These are phyloP conservation scores for Colletotrichum chlorophyti DNA, from an alignment of 2,329 filamentous ascomycete species.

Conservation along the genomic window DNA sequence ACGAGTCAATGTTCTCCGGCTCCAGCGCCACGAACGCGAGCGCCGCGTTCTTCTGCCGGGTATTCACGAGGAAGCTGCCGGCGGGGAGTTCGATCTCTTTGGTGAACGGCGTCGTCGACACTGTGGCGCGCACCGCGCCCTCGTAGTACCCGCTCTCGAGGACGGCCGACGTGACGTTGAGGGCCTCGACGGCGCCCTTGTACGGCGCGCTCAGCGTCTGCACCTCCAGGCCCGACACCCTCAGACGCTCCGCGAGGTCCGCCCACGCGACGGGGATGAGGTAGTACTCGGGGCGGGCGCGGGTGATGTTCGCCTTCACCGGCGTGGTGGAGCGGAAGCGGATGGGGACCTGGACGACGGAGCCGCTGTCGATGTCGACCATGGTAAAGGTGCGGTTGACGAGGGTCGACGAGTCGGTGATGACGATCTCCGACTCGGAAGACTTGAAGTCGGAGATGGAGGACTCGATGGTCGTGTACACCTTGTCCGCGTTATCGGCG, in stretches of 20 bases:
- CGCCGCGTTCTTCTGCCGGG: conserved; percentile 40
- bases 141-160: conserved; percentile 37
- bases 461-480: conserved; percentile 35
- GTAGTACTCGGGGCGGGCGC: conserved; percentile 37
- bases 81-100: conserved; percentile 33
- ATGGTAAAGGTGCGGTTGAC: conserved; percentile 33
- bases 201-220: conserved; percentile 33
- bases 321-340: conserved; percentile 38
- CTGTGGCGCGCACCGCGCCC: conserved; percentile 34
- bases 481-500: conserved; percentile 37
- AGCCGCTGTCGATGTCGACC: conserved; percentile 36
- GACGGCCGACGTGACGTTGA: conserved; percentile 33
- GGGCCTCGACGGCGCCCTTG: conserved; percentile 36
- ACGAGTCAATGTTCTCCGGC: conserved; percentile 43
- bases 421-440: conserved; percentile 34
- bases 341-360: conserved; percentile 36
- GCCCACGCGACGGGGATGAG: conserved; percentile 38
- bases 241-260: conserved; percentile 36
- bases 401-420: conserved; percentile 35
- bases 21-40: conserved; percentile 38
- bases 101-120: conserved; percentile 30
- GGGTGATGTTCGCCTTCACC: conserved; percentile 36
- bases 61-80: conserved; percentile 40
- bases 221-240: conserved; percentile 34
- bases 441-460: conserved; percentile 37